Base-by-base conservation (phyloP, 495 filamentous ascomycete species). In the Talaromyces nanjingensis region DNA sequence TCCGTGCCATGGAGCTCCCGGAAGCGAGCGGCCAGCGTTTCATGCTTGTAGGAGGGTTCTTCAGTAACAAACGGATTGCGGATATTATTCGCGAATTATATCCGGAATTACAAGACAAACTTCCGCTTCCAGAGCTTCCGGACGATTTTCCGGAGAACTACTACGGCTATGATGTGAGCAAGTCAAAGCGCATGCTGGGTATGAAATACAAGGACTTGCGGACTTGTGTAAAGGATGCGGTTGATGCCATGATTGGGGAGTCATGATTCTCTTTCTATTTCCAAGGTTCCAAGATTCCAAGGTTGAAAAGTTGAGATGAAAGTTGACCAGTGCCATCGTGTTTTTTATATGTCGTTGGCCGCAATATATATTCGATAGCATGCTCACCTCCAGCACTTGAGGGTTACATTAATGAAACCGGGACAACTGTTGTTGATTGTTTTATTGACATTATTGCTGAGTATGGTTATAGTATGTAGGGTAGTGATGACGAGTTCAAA, bases 11-110 rank as follows among this genome's bases (percentile, higher is more conserved):
- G n/a, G 84, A 87, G 64, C 70, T 78, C 9, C 71, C 74, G 1
- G 82, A 80, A 45, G 86, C 85, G 2, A 81, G 74, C 1, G 78
- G 79, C 42, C 84, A 88, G 71, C 76, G 87, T 45, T 88, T 87
- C 72, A 84, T 91, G 74, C 67, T 82, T 22, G 75, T 81, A 0
- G 76, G 76, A 5, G 82, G 86, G 11, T 74, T 80, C 52, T 83
- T 84, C 67, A 78, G 73, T 18, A 83, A 86, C 66, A 80, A 82
- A 69, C 75, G 83, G 55, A 83, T 88, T 61, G 76, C 67, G 3
- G 75, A 87, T 33, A 76, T 85, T 52, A 79, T 90, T 62, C 69
- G 74, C 16, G 82, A 85, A 68, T 70, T 82, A 62, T 86, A 87
- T 66, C 84, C 84, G 0, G 76, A 89, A 59, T 81, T 79, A 64